Base-by-base conservation (phyloP, 2,329 filamentous ascomycete genomes). In the Dothiorella sarmentorum region DNA sequence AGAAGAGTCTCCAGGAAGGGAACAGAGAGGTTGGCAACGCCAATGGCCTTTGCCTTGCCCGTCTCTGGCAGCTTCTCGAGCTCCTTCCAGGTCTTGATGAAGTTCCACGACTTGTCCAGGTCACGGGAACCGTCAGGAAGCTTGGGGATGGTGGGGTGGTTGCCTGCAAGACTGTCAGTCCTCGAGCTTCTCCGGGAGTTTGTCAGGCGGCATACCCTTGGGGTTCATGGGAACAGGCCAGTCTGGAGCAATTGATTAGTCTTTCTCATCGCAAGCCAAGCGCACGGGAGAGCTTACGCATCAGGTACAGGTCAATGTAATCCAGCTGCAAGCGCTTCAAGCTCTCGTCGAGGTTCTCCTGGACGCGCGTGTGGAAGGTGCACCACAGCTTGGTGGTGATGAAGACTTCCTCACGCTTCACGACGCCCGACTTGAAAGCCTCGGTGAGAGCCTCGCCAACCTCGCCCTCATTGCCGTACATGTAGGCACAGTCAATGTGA, bases 331-430 rank as follows among this genome's bases (percentile, higher is more conserved):
- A 77, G 61, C 82, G 81, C 75, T 86, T 83, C 70, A 94, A 78
- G 67, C 86, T 89, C 80, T 87, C 85, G 63, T 90, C 84, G 33
- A 94, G 80, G 33, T 82, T 85, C 66, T 87, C 77, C 73, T 88
- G 85, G 5, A 85, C 85, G 6, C 86, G 80, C 27, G 83, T 84
- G 73, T 88, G 86, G 77, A 89, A 92, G 52, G 88, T 90, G 68
- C 85, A 87, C 89, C 90, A 95, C 35, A 92, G 82, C 81, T 96
- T 96, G 75, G 88, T 91, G 64, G 92, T 89, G 71, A 96, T 86
- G 84, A 96, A 96, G 72, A 96, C 87, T 22, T 96, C 90, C 75
- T 89, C 85, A 61, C 90, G 87, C 80, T 87, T 91, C 66, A 92
- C 89, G 59, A 93, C 74, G 44, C 89, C 88, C 7, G 93, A 89